Evolutionary conservation across 257 asterid species (phyloP), one percentile per base, ranked within the genome.

Genomic region (Salvia rosmarinus): DNA sequence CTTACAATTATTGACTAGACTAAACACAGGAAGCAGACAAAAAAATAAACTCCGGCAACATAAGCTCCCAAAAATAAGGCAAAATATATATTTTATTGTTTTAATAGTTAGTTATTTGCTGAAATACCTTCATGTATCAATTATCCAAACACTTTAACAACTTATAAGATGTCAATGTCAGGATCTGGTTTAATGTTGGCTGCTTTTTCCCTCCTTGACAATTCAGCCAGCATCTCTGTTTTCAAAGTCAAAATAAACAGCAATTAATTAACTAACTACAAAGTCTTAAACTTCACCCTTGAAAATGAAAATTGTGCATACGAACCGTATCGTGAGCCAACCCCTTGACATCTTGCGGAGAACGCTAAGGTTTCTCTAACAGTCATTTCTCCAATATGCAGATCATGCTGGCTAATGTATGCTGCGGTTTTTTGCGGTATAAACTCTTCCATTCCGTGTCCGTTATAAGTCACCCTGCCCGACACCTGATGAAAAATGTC

Each of bases 381-480:
- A 3, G 96, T 90, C 93, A 90, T 82, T 77, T 90, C 93, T 64
- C 89, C 92, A 1, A 90, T 82, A 50, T 90, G 96, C 7, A 86
- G 58, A 76, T 85, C 93, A 28, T 77, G 77, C 25, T 89, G 96
- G 64, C 96, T 89, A 16, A 89, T 87, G 51, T 89, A 89, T 0
- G 96, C 85, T 52, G 93, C 85, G 0, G 93, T 86, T 76, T 83
- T 83, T 49, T 85, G 85, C 0, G 96, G 91, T 17, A 87, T 77
- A 52, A 89, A 89, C 64, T 89, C 93, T 2, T 87, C 50, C 83
- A 85, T 19, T 64, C 54, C 81, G 49, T 87, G 87, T 5, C 93
- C 96, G 10, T 89, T 89, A 21, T 87, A 89, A 0, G 77, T 85
- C 52, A 89, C 80, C 13, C 62, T 79, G 0, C 92, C 92, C 0